Conservation (phyloP, 2,329 filamentous ascomycete genomes). For the Diaporthe sp. region DNA sequence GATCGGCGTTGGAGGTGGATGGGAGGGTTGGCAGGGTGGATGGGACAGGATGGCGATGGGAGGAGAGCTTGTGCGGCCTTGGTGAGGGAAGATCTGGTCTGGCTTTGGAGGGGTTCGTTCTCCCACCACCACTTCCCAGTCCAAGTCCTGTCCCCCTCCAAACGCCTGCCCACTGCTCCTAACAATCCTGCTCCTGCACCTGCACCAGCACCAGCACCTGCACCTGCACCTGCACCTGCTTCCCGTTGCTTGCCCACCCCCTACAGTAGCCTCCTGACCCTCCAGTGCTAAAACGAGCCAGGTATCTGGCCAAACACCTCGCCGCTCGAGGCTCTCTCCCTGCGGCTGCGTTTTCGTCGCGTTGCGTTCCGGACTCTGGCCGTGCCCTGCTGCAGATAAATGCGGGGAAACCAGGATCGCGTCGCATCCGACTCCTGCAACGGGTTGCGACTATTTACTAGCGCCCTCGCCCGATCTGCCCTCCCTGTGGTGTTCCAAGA, state of each 20-base stretch:
- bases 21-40: not conserved
- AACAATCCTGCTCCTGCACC: not conserved
- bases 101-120: conserved; percentile 1
- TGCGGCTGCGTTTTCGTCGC: conserved; percentile 7
- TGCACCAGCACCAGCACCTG: not conserved
- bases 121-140: not conserved
- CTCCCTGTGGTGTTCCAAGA: conserved; percentile 6
- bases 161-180: conserved; percentile 2
- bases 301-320: conserved; percentile 7
- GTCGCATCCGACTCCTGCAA: conserved; percentile 24
- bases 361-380: conserved; percentile 28
- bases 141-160: not conserved
- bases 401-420: conserved; percentile 34
- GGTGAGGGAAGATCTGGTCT: conserved; percentile 11
- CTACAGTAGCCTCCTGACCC: conserved; percentile 9
- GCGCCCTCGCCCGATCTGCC: conserved; percentile 4
- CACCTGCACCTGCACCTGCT: not conserved
- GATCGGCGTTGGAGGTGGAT: conserved; percentile 15
- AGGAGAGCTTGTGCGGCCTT: not conserved
- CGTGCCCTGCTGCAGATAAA: conserved; percentile 33
- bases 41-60: not conserved
- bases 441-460: conserved; percentile 10
- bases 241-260: not conserved
- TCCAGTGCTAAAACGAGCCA: not conserved
- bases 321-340: not conserved